phyloP scores from a whole-genome alignment of 805 yeast genomes.

The Saccharomycopsis guyanensis region DNA sequence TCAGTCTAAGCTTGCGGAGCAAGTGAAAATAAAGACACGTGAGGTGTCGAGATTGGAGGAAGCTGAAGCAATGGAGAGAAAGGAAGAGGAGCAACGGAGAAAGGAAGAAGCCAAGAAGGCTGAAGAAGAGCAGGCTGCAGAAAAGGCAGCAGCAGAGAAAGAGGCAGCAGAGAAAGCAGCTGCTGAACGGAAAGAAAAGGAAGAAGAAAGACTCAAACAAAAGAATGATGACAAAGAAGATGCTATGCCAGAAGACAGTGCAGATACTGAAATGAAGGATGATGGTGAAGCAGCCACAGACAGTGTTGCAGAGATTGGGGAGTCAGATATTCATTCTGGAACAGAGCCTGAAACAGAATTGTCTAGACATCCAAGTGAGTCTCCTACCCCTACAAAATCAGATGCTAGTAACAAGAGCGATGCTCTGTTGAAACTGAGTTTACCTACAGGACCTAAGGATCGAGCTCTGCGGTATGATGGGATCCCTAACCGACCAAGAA shows the following conservation, averaged over 20 bases:
- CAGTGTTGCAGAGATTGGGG: no score
- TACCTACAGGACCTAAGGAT: no score
- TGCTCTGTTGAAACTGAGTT: no score
- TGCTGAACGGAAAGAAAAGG: constrained; percentile 16
- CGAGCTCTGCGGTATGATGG: no score
- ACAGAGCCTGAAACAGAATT: no score
- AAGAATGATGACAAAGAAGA: background rate
- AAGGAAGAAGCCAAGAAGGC: background rate
- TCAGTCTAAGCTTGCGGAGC: constrained; percentile 17
- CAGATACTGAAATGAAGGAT: no score
- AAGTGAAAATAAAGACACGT: background rate
- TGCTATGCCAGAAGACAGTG: no score
- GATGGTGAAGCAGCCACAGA: no score
- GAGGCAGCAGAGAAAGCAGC: constrained; percentile 11
- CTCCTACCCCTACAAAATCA: no score
- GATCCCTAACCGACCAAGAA: background rate
- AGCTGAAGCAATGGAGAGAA: background rate
- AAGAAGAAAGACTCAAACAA: background rate
- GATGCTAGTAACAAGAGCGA: no score
- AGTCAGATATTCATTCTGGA: no score
- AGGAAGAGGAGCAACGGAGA: constrained; percentile 1
- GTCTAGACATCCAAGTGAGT: no score
- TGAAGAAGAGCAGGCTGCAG: background rate
- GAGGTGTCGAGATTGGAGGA: background rate
- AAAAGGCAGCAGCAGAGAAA: background rate